Conservation (phyloP, 768 basidiomycete species). For the Boletus edulis region DNA sequence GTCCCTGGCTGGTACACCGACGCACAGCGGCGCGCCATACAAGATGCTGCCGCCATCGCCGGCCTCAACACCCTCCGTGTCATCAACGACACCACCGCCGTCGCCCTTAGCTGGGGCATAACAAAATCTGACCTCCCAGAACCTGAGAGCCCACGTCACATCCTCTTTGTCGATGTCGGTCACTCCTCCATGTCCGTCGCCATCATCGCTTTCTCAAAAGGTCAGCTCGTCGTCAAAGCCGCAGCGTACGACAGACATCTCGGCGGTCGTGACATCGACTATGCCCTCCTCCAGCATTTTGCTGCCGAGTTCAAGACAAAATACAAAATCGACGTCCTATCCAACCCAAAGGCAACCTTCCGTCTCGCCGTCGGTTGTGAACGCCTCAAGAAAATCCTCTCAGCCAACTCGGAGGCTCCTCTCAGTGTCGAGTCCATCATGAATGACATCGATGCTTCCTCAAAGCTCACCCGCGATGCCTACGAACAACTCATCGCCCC, state of each 20-base stretch:
- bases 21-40: conserved; percentile 82
- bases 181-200: conserved; percentile 88
- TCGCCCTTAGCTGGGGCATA: conserved; percentile 97
- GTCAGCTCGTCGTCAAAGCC: conserved; percentile 81
- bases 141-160: conserved; percentile 74
- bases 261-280: conserved; percentile 96
- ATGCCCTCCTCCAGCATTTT: conserved; percentile 86
- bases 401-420: conserved; percentile 86
- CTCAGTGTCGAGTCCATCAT: conserved; percentile 95
- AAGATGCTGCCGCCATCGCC: conserved; percentile 88
- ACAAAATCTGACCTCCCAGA: conserved; percentile 96
- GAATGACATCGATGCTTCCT: conserved; percentile 92
- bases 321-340: conserved; percentile 95
- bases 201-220: conserved; percentile 92
- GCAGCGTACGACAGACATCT: conserved; percentile 92
- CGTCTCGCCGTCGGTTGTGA: conserved; percentile 86
- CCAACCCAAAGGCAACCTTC: conserved; percentile 91
- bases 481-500: conserved; percentile 76
- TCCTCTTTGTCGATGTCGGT: conserved; percentile 94
- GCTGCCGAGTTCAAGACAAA: conserved; percentile 91
- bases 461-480: conserved; percentile 77
- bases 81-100: conserved; percentile 96
- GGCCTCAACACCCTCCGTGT: conserved; percentile 89
- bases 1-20: conserved; percentile 98
- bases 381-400: conserved; percentile 93